These are phyloP conservation scores for Hortiboletus rubellus DNA, from an alignment of 1,284 basidiomycete species.

Conservation along the genomic window DNA sequence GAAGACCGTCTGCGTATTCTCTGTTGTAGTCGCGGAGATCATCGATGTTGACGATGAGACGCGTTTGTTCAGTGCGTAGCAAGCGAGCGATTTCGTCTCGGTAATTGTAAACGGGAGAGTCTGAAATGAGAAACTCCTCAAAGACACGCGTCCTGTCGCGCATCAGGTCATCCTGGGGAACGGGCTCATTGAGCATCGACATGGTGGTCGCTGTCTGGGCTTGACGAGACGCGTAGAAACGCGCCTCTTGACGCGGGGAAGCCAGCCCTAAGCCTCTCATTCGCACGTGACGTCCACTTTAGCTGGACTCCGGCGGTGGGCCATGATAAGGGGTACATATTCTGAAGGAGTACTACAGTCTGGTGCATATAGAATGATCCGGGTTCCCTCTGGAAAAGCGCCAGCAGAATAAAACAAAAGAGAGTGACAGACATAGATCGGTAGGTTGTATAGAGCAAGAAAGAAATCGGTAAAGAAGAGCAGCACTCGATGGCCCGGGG, in stretches of 20 bases:
- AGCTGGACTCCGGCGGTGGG: neutral
- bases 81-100: conserved; percentile 83
- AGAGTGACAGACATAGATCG: conserved; percentile 8
- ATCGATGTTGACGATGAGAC: conserved; percentile 95
- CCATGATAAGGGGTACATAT: conserved; percentile 1
- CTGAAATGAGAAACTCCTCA: conserved; percentile 85
- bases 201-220: conserved; percentile 36
- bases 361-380: conserved; percentile 9
- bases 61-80: conserved; percentile 81
- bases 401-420: conserved; percentile 9
- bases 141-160: conserved; percentile 78
- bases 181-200: conserved; percentile 60
- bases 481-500: neutral
- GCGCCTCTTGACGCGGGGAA: conserved; percentile 26
- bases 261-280: conserved; percentile 25
- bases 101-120: conserved; percentile 80
- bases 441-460: conserved; percentile 12
- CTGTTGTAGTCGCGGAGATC: conserved; percentile 94
- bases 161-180: conserved; percentile 70
- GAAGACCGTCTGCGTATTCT: conserved; percentile 77
- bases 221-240: conserved; percentile 21
- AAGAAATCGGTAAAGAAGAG: neutral
- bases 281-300: conserved; percentile 6
- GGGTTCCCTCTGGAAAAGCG: conserved; percentile 1
- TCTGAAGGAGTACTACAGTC: conserved; percentile 12